These are phyloP conservation scores for Erodium trifolium DNA, from an alignment of 441 rosid species.

Conservation along the genomic window DNA sequence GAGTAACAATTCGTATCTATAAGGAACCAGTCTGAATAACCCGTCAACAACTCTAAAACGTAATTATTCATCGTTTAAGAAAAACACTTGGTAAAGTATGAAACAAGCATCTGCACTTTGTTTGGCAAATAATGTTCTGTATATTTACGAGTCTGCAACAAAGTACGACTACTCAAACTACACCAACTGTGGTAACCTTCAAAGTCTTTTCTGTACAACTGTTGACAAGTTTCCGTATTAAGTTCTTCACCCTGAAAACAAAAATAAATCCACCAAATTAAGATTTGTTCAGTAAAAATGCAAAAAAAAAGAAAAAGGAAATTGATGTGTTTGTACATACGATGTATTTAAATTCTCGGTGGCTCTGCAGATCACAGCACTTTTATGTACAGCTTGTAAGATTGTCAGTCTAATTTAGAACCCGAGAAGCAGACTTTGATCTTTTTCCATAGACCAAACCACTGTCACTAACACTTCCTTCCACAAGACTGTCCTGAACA, in stretches of 20 bases:
- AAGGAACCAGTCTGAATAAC: neutral
- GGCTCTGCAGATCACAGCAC: neutral
- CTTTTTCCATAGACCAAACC: conserved; percentile 53
- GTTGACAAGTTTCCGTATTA: conserved; percentile 2
- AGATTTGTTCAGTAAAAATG: neutral
- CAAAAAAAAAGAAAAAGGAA: neutral
- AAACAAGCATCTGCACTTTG: no score
- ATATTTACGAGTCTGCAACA: conserved; percentile 10
- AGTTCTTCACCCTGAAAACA: conserved; percentile 14
- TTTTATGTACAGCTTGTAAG: neutral
- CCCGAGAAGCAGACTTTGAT: conserved; percentile 32
- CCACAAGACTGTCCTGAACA: conserved; percentile 47
- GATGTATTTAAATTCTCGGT: neutral
- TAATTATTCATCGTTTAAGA: neutral
- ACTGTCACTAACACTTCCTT: conserved; percentile 87
- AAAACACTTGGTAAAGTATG: no score
- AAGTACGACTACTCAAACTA: conserved; percentile 3
- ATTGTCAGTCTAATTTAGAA: conserved; percentile 28
- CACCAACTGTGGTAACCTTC: neutral
- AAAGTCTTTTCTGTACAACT: conserved; percentile 17
- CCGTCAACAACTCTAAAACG: neutral
- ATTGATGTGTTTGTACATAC: conserved; percentile 9
- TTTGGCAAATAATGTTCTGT: neutral
- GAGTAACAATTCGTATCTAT: no score
- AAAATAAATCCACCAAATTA: neutral